phyloP scores from a whole-genome alignment of 768 basidiomycete species.

The Termitomyces sp. region DNA sequence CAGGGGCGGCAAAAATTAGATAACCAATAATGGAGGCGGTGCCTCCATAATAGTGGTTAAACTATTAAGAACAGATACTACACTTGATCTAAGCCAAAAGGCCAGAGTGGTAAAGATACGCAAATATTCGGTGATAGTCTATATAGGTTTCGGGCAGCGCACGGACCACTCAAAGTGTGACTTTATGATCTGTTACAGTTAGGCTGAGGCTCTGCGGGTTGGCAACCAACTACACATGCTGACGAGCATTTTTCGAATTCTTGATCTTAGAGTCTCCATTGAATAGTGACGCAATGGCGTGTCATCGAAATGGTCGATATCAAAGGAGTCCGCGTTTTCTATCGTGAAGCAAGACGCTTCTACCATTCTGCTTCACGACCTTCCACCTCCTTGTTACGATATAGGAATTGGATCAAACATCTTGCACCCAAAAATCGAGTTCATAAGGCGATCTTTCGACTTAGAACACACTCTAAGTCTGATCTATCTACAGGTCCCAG shows the following conservation, averaged over 20 bases:
- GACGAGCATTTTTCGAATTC: no score
- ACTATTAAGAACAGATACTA: constrained; percentile 95
- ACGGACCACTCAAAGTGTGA: constrained; percentile 12
- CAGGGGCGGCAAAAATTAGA: constrained; percentile 56
- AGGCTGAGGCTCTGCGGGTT: no score
- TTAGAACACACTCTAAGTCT: no score
- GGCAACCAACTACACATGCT: no score
- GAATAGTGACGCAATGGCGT: not conserved
- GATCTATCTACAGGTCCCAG: no score
- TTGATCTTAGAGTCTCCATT: no score
- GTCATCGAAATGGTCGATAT: constrained; percentile 8
- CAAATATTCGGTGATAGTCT: not conserved
- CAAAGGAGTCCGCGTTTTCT: constrained; percentile 40
- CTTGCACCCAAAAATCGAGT: no score
- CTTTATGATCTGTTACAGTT: not conserved
- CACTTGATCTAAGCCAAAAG: constrained; percentile 97
- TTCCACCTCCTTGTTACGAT: no score
- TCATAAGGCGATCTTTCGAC: no score
- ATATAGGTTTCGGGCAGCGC: constrained; percentile 10
- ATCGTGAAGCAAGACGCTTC: constrained; percentile 44
- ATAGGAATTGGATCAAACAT: no score
- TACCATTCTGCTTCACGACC: no score
- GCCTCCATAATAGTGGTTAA: constrained; percentile 65
- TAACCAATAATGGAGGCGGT: constrained; percentile 54
- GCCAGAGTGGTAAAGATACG: constrained; percentile 74